Evolutionary conservation across 257 asterid species (phyloP).

Genomic region (Petunia secreta): DNA sequence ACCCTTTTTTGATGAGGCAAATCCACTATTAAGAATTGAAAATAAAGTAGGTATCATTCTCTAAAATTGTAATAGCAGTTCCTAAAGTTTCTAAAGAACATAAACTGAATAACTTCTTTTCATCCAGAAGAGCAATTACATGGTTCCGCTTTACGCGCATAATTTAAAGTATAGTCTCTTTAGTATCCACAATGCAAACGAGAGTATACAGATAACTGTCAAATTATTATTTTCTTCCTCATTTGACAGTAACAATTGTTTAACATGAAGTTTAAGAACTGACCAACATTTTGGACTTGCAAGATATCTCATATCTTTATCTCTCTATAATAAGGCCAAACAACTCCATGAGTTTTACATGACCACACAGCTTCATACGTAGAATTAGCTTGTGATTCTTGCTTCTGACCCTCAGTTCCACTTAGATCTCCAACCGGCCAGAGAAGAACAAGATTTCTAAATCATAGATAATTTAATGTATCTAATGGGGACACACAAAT

Average conservation of each 20-base stretch:
- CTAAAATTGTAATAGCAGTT: too few species aligned
- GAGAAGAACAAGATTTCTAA: background rate
- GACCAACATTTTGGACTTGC: background rate
- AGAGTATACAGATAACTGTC: background rate
- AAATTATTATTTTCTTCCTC: too few species aligned
- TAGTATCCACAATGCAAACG: too few species aligned
- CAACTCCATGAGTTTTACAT: background rate
- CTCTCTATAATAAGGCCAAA: background rate
- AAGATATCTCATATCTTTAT: background rate
- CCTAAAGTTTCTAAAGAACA: too few species aligned
- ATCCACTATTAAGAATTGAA: constrained; percentile 32
- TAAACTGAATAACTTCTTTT: too few species aligned
- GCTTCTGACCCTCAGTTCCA: background rate
- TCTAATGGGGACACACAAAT: background rate
- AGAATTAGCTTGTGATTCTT: background rate
- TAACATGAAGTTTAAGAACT: background rate
- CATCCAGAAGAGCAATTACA: too few species aligned
- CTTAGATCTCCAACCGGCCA: background rate
- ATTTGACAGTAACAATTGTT: background rate
- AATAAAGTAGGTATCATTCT: background rate
- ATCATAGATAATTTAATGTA: background rate
- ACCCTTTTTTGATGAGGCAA: constrained; percentile 48
- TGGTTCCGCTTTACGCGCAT: too few species aligned
- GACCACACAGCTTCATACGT: background rate
- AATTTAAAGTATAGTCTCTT: too few species aligned